Evolutionary conservation across 305 asterid genomes (phyloP), one percentile per base, ranked within the genome.

Genomic region (Fraxinus baroniana): DNA sequence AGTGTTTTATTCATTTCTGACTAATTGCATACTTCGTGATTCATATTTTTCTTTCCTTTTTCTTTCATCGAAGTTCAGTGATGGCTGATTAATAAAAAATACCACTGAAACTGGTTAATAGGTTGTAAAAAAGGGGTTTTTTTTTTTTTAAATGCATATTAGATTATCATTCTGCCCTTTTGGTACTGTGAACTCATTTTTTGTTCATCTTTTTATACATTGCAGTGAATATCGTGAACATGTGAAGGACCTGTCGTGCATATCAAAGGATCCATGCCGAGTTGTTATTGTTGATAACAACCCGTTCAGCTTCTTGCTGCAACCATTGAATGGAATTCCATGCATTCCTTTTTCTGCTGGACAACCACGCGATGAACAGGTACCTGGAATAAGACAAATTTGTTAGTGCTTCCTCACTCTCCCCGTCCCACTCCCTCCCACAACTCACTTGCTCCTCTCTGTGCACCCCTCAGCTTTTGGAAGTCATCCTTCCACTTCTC

Each of bases 291-390:
- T 95, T 57, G 99, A 95, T 89, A 95, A 95, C 83, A 94, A 95
- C 84, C 99, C 99, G 4, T 95, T 94, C 83, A 95, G 99, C 88
- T 95, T 95, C 92, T 85, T 95, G 81, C 86, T 95, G 89, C 99
- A 95, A 89, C 99, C 99, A 66, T 80, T 89, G 72, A 95, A 95
- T 82, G 99, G 99, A 82, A 93, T 94, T 84, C 99, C 99, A 7
- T 95, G 99, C 87, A 88, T 94, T 78, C 97, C 98, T 24, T 95
- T 95, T 87, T 91, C 97, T 81, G 94, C 97, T n/a, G 93, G 94
- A 74, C 97, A 95, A 81, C 97, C 97, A 7, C 95, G 88, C 17
- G 98, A 95, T 77, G 78, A 86, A 13, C 87, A 90, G 93, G 91
- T 89, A 77, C 8, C 32, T 26, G 68, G 10, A 35, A 28, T 57